phyloP scores from a whole-genome alignment of 225 moss, liverwort and hornwort genomes.

The Polytrichum formosum region DNA sequence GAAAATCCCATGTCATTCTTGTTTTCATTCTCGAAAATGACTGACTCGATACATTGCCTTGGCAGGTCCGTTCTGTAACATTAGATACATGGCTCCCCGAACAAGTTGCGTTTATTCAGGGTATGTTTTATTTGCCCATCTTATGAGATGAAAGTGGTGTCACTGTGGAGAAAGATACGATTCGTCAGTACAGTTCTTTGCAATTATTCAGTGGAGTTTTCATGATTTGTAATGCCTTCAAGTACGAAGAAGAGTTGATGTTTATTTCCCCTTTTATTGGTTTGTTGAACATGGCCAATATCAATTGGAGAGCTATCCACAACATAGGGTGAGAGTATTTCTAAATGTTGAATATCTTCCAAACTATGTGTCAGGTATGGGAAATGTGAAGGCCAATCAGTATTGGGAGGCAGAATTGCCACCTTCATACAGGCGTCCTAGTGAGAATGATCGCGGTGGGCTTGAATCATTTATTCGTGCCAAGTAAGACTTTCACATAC shows the following conservation, averaged over 20 bases:
- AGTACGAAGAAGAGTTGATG: too few species aligned
- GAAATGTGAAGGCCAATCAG: constrained; percentile 92
- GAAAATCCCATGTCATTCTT: background rate
- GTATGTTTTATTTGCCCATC: constrained; percentile 22
- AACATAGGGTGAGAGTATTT: too few species aligned
- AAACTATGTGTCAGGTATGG: constrained; percentile 50
- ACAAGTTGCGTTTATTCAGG: constrained; percentile 95
- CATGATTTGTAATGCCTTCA: too few species aligned
- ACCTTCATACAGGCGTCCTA: constrained; percentile 75
- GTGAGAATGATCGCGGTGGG: constrained; percentile 81
- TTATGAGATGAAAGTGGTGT: too few species aligned
- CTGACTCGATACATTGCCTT: background rate
- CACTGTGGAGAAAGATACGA: too few species aligned
- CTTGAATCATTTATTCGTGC: constrained; percentile 92
- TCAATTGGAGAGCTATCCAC: too few species aligned
- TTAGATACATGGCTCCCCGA: constrained; percentile 99
- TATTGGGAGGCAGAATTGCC: constrained; percentile 93
- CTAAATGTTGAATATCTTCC: too few species aligned
- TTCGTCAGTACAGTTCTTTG: too few species aligned
- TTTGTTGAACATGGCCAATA: too few species aligned
- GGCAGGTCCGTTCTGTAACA: constrained; percentile 93
- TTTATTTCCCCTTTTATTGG: too few species aligned
- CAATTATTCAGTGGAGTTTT: too few species aligned
- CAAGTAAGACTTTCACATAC: constrained; percentile 47
- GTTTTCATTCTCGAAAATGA: background rate